These are phyloP conservation scores for Neofusicoccum cordaticola DNA, from an alignment of 2,329 filamentous ascomycete genomes.

Conservation along the genomic window DNA sequence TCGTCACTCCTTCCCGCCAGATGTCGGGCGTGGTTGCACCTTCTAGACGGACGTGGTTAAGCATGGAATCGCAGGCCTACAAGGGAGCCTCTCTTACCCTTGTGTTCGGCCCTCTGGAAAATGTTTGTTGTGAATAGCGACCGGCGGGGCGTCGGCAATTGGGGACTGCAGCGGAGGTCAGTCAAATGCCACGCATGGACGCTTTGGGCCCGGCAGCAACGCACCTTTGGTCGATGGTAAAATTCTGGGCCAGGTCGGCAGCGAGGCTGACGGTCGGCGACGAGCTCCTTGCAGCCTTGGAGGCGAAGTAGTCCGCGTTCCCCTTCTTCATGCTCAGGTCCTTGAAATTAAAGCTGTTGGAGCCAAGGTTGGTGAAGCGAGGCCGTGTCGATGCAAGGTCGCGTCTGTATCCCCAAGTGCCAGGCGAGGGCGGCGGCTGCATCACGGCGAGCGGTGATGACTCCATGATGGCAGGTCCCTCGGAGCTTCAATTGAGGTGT, in stretches of 20 bases:
- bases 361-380: slow-evolving; percentile 54
- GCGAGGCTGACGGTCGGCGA: slow-evolving; percentile 89
- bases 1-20: slow-evolving; percentile 67
- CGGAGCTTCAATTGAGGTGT: slow-evolving; percentile 5
- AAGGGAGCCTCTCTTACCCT: slow-evolving; percentile 52
- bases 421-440: slow-evolving; percentile 67
- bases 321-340: slow-evolving; percentile 69
- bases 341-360: slow-evolving; percentile 72
- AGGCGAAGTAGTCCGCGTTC: slow-evolving; percentile 75
- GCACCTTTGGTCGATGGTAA: slow-evolving; percentile 92
- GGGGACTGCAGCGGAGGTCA: slow-evolving; percentile 62
- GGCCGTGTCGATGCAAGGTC: slow-evolving; percentile 55
- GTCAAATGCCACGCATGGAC: slow-evolving; percentile 23
- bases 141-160: slow-evolving; percentile 76
- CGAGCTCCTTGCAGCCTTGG: slow-evolving; percentile 75
- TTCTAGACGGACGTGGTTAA: slow-evolving; percentile 33
- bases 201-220: slow-evolving; percentile 29
- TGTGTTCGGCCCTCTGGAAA: slow-evolving; percentile 57
- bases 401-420: slow-evolving; percentile 61
- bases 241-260: slow-evolving; percentile 94
- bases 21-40: slow-evolving; percentile 45
- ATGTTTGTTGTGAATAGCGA: slow-evolving; percentile 77
- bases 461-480: slow-evolving; percentile 32
- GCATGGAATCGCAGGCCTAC: slow-evolving; percentile 25
- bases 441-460: slow-evolving; percentile 93